A percentile compares a stretch with the other conserved stretches of the same genome.
phyloP scores from a whole-genome alignment of 129 eudicot genomes.

The Logfia minima region DNA sequence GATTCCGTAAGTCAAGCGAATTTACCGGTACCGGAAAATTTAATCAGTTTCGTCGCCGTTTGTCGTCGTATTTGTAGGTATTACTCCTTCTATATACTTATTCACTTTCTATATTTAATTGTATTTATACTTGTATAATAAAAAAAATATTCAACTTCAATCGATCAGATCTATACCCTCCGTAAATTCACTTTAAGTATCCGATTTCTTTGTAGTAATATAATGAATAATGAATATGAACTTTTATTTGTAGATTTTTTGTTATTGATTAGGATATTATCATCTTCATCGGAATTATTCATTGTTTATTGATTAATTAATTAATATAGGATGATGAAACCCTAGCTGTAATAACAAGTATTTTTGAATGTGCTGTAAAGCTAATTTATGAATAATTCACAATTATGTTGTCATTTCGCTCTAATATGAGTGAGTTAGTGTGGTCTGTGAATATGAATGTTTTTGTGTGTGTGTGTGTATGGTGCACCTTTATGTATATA shows the following conservation, averaged over 20 bases:
- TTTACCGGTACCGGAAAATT: constrained; percentile 28
- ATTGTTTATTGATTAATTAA: background rate
- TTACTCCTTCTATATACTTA: background rate
- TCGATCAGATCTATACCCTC: constrained; percentile 28
- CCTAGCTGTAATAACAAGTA: too few relatives aligned
- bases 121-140: background rate
- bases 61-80: constrained; percentile 17
- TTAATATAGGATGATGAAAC: background rate
- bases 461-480: too few relatives aligned
- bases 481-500: background rate
- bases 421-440: background rate
- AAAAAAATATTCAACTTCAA: background rate
- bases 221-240: background rate
- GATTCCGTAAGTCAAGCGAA: constrained; percentile 34
- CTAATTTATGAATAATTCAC: background rate
- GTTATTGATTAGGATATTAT: background rate
- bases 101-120: background rate
- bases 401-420: background rate
- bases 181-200: constrained; percentile 4
- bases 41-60: constrained; percentile 8
- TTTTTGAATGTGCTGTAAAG: too few relatives aligned
- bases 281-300: background rate
- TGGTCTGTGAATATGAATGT: background rate
- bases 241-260: constrained; percentile 1
- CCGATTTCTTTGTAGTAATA: constrained; percentile 9